These are phyloP conservation scores for Sphenostylis stenocarpa DNA, from an alignment of 306 rosid genomes.

Conservation along the genomic window DNA sequence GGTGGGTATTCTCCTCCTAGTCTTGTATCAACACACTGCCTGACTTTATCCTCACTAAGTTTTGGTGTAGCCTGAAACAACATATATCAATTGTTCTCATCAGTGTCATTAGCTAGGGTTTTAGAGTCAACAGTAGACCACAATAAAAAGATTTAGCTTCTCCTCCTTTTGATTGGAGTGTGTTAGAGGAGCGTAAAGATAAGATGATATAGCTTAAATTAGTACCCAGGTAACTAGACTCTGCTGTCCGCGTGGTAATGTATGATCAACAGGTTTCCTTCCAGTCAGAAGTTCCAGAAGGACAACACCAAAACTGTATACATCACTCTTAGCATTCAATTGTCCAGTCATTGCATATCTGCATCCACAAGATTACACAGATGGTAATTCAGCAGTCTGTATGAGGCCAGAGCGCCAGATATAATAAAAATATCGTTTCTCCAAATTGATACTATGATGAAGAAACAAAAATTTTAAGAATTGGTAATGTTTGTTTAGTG, in stretches of 20 bases:
- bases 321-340: slow-evolving; percentile 93
- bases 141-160: slow-evolving; percentile 1
- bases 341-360: slow-evolving; percentile 98
- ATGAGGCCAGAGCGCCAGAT: neutral
- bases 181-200: neutral
- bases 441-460: slow-evolving; percentile 16
- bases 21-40: slow-evolving; percentile 84
- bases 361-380: slow-evolving; percentile 42
- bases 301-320: slow-evolving; percentile 93
- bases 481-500: neutral
- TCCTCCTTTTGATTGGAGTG: neutral
- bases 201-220: slow-evolving; percentile 24
- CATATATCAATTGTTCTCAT: slow-evolving; percentile 29
- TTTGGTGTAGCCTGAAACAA: slow-evolving; percentile 86
- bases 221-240: slow-evolving; percentile 95
- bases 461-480: slow-evolving; percentile 19
- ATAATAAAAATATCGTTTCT: neutral
- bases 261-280: slow-evolving; percentile 92
- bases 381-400: neutral
- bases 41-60: slow-evolving; percentile 93
- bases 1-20: slow-evolving; percentile 87
- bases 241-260: slow-evolving; percentile 93
- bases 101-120: slow-evolving; percentile 43
- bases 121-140: neutral
- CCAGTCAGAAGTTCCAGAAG: slow-evolving; percentile 94